Evolutionary conservation across 2,329 filamentous ascomycete species (phyloP), one percentile per base, ranked within the genome.

Genomic region (Purpureocillium lavendulum): DNA sequence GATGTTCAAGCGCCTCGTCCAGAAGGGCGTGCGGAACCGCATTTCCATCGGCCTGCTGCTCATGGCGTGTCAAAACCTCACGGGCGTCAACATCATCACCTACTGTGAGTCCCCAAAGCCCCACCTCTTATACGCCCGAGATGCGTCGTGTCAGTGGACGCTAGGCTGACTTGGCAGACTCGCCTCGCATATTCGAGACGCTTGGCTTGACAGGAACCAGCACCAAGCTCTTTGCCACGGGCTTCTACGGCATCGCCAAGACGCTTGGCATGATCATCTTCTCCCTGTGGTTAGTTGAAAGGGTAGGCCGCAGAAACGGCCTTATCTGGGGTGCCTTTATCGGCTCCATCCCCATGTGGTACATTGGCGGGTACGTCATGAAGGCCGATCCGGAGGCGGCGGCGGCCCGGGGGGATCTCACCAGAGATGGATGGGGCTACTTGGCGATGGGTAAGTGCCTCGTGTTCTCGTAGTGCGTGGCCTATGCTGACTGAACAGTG

Each of bases 71-170:
- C 56, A 62, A 46, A 55, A 53, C 24, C 53, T 59, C 34, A 58
- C 55, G 1, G 57, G 75, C 34, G 70, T 73, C 45, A 73, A 80
- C 52, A 74, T 80, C 26, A 78, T 81, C 38, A 74, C 73, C 4
- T 80, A 80, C 56, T 81, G 41, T 44, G 30, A 29, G 41, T 12
- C 18, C 30, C 8, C 10, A 11, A 17, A n/a, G n/a, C n/a, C n/a
- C n/a, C n/a, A n/a, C n/a, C n/a, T n/a, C n/a, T n/a, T n/a, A n/a
- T n/a, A n/a, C n/a, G n/a, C n/a, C n/a, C n/a, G n/a, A n/a, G n/a
- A n/a, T n/a, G n/a, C n/a, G n/a, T n/a, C n/a, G n/a, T n/a, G n/a
- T n/a, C n/a, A n/a, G n/a, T n/a, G n/a, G n/a, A n/a, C n/a, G 21
- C 35, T 17, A 30, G 24, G 28, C 26, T 36, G n/a, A 3, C 35